phyloP scores from a whole-genome alignment of 2,329 filamentous ascomycete genomes.

The Pyrenochaeta sp. region DNA sequence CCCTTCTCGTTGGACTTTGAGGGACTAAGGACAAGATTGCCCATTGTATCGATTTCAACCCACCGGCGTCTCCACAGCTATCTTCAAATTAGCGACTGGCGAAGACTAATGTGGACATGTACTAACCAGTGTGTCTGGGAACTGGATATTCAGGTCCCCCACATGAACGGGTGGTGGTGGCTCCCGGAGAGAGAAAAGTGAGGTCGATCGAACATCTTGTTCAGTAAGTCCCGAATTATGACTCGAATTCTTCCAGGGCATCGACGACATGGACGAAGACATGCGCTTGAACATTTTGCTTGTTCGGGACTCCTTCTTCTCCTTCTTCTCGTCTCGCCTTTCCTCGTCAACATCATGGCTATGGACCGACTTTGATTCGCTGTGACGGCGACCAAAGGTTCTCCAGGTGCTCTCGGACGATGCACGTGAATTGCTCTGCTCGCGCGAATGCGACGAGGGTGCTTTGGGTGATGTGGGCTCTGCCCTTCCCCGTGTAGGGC shows the following conservation, averaged over 20 bases:
- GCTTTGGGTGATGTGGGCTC: slow-evolving; percentile 43
- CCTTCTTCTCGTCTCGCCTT: slow-evolving; percentile 53
- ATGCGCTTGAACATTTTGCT: slow-evolving; percentile 73
- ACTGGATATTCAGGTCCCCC: slow-evolving; percentile 95
- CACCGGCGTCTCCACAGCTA: slow-evolving; percentile 91
- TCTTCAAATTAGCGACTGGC: slow-evolving; percentile 8
- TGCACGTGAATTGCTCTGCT: slow-evolving; percentile 42
- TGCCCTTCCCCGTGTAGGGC: slow-evolving; percentile 36
- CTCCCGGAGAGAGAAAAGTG: slow-evolving; percentile 46
- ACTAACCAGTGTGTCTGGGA: slow-evolving; percentile 82
- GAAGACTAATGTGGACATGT: not conserved
- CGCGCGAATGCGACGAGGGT: slow-evolving; percentile 42
- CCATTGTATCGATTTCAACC: slow-evolving; percentile 83
- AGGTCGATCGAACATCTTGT: slow-evolving; percentile 39
- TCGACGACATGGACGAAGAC: slow-evolving; percentile 65
- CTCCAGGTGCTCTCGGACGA: slow-evolving; percentile 53
- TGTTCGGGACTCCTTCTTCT: slow-evolving; percentile 65
- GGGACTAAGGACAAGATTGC: slow-evolving; percentile 81
- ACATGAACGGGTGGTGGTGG: slow-evolving; percentile 70
- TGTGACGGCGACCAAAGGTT: slow-evolving; percentile 47
- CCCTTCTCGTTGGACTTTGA: slow-evolving; percentile 69
- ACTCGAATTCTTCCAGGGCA: slow-evolving; percentile 60
- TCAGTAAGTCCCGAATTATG: slow-evolving; percentile 51
- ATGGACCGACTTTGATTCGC: slow-evolving; percentile 44
- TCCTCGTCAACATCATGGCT: slow-evolving; percentile 49